These are phyloP conservation scores for Botrytis cinerea DNA, from an alignment of 2,329 filamentous ascomycete species.

Conservation along the genomic window DNA sequence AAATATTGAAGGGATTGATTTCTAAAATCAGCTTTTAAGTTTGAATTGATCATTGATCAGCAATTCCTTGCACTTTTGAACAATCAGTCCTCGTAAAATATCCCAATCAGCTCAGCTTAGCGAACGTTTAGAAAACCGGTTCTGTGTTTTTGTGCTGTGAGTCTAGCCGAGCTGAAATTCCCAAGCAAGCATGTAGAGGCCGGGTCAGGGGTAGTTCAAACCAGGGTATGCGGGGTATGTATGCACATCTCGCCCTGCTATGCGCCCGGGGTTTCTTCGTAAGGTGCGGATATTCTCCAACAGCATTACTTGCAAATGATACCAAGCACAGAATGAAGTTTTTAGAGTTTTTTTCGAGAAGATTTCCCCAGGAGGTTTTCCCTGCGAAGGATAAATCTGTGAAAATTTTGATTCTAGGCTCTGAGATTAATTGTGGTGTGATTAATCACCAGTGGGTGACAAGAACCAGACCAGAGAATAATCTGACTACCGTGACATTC, in stretches of 20 bases:
- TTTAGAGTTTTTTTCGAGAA: background rate
- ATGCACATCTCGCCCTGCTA: background rate
- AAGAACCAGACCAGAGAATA: background rate
- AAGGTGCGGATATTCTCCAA: background rate
- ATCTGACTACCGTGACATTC: background rate
- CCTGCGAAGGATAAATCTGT: background rate
- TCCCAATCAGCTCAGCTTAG: background rate
- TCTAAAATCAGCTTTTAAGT: slow-evolving; percentile 2
- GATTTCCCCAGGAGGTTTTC: background rate
- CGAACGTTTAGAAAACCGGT: background rate
- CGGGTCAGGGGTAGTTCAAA: background rate
- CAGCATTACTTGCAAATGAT: background rate
- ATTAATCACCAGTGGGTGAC: background rate
- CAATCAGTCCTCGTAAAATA: background rate
- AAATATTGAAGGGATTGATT: slow-evolving; percentile 1
- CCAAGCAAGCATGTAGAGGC: background rate
- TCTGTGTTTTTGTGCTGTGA: background rate
- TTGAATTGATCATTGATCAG: background rate
- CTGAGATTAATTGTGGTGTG: background rate
- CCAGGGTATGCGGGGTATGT: slow-evolving; percentile 3
- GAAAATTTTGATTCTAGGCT: background rate
- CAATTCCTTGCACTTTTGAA: background rate
- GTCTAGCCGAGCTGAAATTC: background rate
- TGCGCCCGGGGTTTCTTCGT: background rate
- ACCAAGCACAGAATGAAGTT: background rate